Base-by-base conservation (phyloP, 192 early-diverging fungal species). In the Coemansia sp. region DNA sequence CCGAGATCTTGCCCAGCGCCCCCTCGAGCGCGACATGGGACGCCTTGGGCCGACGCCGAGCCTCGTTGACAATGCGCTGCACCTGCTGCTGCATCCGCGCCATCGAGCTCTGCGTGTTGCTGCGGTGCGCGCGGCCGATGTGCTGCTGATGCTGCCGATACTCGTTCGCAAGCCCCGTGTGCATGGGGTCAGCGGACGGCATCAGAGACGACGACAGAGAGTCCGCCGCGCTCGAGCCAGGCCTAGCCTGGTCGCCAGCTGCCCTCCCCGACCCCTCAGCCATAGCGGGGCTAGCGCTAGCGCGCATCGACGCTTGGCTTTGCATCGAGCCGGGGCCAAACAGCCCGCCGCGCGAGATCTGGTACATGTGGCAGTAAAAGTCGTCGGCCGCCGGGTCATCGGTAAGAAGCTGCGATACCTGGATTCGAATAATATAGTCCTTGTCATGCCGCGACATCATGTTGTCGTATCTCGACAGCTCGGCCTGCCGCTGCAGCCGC, bases 291-390 rank as follows among this genome's bases (percentile, higher is more conserved):
- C 50, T 53, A 3, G 49, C 18, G 22, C 47, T 22, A 24, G 22
- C 50, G 9, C 50, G 50, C 50, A 53, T 53, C 3, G 53, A 56
- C 12, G 27, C 53, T 32, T 56, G 53, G 53, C 53, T 20, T 35
- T 62, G 60, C 24, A 45, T 20, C 3, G 53, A 52, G 6, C 53
- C 67, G 29, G 67, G 55, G 3, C 58, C 58, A 34, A 73, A 44
- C 56, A 67, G 49, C 7, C 65, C 60, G 1, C 78, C 84, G 40
- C 88, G 88, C 40, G 91, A 85, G 27, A 91, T 86, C 30, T 89
- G 89, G 83, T 91, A 95, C 53, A 97, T 90, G 68, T 97, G 94
- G 76, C 91, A 95, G 79, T 99, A 99, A 71, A 97, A 99, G 68
- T 99, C 97, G 63, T 97, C 96, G 5, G 88, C 84, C 24, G 88